A percentile compares a stretch with the other conserved stretches of the same genome.
Evolutionary conservation across 352 stramenopile species (phyloP).

Genomic region (Phytophthora nicotianae): DNA sequence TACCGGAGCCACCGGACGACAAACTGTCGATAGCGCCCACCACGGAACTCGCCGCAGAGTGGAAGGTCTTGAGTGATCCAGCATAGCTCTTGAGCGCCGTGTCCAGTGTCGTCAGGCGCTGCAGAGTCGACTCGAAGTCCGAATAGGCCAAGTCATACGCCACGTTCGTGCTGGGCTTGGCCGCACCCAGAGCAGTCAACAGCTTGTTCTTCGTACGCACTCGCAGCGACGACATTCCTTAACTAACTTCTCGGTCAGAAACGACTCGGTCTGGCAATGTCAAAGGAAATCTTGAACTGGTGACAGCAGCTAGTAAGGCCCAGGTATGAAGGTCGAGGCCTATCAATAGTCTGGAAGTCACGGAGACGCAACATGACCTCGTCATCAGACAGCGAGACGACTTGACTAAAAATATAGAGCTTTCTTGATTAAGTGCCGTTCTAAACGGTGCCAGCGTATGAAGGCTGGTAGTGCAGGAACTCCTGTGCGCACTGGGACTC

Average conservation of each 20-base stretch:
- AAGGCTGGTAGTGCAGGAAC: conserved; percentile 78
- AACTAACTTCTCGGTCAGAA: not conserved
- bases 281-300: conserved; percentile 10
- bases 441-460: conserved; percentile 54
- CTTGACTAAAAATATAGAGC: conserved; percentile 37
- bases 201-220: conserved; percentile 84
- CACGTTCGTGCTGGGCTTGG: conserved; percentile 81
- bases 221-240: conserved; percentile 74
- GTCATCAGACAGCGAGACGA: conserved; percentile 29
- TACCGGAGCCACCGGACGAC: conserved; percentile 33
- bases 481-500: conserved; percentile 60
- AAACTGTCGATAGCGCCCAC: conserved; percentile 57
- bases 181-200: conserved; percentile 62
- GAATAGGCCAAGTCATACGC: conserved; percentile 69
- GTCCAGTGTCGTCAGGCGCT: conserved; percentile 54
- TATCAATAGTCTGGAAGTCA: conserved; percentile 46
- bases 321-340: conserved; percentile 2
- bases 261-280: conserved; percentile 3
- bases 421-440: conserved; percentile 22
- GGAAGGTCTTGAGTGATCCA: conserved; percentile 62
- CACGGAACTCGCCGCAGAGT: conserved; percentile 59
- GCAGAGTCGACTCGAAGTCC: conserved; percentile 66
- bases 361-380: conserved; percentile 30
- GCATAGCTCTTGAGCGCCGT: conserved; percentile 60
- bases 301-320: not conserved